phyloP scores from a whole-genome alignment of 768 basidiomycete species.

The Pleurotus ostreatus region DNA sequence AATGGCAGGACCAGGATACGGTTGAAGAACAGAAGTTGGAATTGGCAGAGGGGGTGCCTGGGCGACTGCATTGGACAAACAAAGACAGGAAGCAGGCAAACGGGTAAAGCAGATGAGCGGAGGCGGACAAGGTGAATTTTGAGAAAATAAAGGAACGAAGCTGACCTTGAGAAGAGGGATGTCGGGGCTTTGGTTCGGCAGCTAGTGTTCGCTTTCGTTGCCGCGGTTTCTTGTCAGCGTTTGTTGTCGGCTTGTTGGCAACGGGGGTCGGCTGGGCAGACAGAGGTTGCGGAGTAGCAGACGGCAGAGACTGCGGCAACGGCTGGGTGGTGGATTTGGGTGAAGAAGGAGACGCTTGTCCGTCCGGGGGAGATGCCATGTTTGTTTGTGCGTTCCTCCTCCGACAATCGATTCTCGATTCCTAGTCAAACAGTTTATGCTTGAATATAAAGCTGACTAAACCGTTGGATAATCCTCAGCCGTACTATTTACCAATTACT shows the following conservation, averaged over 20 bases:
- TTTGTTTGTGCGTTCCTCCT: slow-evolving; percentile 15
- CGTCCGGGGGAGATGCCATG: slow-evolving; percentile 50
- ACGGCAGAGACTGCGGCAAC: slow-evolving; percentile 43
- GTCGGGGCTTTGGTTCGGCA: slow-evolving; percentile 11
- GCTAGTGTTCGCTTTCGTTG: slow-evolving; percentile 36
- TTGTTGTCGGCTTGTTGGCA: slow-evolving; percentile 36
- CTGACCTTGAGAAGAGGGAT: neutral
- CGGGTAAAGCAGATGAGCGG: neutral
- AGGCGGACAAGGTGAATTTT: slow-evolving; percentile 18
- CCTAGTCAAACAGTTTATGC: neutral
- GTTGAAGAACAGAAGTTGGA: slow-evolving; percentile 37
- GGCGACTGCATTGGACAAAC: neutral
- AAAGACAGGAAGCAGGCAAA: neutral
- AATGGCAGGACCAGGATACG: slow-evolving; percentile 52
- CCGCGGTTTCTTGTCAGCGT: slow-evolving; percentile 46
- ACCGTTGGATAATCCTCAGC: neutral
- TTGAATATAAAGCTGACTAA: slow-evolving; percentile 2
- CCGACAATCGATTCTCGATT: neutral
- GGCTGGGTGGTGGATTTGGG: slow-evolving; percentile 30
- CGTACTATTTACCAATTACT: neutral
- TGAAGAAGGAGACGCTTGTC: slow-evolving; percentile 26
- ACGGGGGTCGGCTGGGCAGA: slow-evolving; percentile 15
- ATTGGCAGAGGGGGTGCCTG: slow-evolving; percentile 10
- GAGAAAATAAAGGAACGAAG: slow-evolving; percentile 13
- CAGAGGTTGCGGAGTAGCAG: slow-evolving; percentile 33